phyloP scores from a whole-genome alignment of 495 filamentous ascomycete species.

The Alectoria sarmentosa region DNA sequence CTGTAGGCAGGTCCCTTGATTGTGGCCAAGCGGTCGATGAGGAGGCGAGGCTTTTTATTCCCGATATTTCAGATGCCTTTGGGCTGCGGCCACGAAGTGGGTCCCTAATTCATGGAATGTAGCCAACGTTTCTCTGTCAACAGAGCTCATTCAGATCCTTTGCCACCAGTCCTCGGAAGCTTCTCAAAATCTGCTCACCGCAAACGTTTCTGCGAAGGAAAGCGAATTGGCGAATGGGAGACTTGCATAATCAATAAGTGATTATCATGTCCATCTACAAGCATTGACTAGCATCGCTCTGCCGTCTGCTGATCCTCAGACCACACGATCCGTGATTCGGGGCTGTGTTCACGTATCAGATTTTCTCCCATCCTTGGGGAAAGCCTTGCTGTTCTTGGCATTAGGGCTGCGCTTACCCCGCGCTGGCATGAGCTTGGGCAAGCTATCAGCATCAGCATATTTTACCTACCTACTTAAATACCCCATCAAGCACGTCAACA shows the following conservation, averaged over 20 bases:
- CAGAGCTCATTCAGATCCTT: background rate
- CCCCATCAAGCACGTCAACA: slow-evolving; percentile 20
- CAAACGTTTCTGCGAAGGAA: background rate
- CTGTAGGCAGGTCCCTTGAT: background rate
- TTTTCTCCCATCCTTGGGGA: background rate
- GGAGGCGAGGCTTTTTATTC: background rate
- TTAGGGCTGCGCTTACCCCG: slow-evolving; percentile 15
- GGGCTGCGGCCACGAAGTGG: background rate
- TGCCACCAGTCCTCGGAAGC: background rate
- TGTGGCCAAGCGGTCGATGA: background rate
- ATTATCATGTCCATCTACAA: background rate
- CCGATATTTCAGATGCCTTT: background rate
- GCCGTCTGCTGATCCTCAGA: slow-evolving; percentile 4
- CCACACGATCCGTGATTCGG: background rate
- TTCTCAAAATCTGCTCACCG: background rate
- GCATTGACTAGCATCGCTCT: slow-evolving; percentile 9
- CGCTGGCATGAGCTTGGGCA: background rate
- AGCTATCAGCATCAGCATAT: background rate
- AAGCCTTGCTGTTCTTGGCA: slow-evolving; percentile 16
- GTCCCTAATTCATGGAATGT: background rate
- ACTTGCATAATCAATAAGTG: background rate
- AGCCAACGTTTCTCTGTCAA: background rate
- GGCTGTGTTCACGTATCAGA: background rate
- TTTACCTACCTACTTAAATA: slow-evolving; percentile 1
- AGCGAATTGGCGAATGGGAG: background rate